Evolutionary conservation across 257 asterid genomes (phyloP).

Genomic region (Gardenia jasminoides): DNA sequence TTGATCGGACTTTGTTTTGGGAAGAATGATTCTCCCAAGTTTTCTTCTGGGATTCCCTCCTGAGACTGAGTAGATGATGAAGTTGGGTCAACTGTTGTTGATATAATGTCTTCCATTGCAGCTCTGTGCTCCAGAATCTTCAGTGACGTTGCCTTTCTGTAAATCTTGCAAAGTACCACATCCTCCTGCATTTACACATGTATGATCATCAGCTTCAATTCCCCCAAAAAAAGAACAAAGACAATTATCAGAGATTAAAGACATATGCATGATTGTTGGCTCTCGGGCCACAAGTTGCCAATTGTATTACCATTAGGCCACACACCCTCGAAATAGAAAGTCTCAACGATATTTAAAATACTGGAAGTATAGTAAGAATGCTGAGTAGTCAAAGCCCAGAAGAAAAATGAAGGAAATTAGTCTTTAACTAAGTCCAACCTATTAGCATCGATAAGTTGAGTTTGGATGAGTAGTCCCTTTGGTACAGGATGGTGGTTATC

Average conservation of each 20-base stretch:
- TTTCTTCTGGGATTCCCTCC: not conserved
- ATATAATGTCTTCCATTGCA: slow-evolving; percentile 43
- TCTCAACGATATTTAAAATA: no score
- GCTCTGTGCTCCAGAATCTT: slow-evolving; percentile 68
- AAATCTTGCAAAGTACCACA: slow-evolving; percentile 59
- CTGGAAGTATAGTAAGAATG: no score
- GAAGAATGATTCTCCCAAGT: not conserved
- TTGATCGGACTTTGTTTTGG: not conserved
- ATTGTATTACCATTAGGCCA: no score
- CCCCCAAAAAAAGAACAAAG: not conserved
- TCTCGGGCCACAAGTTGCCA: no score
- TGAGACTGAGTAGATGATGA: not conserved
- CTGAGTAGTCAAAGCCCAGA: no score
- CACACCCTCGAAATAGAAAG: no score
- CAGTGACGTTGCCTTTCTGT: slow-evolving; percentile 67
- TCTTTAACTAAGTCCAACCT: no score
- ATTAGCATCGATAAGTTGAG: no score
- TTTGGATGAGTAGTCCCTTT: slow-evolving; percentile 32
- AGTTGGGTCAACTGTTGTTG: not conserved
- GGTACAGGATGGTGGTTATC: slow-evolving; percentile 42
- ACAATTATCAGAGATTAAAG: not conserved
- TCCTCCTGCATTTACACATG: slow-evolving; percentile 40
- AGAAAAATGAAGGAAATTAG: no score
- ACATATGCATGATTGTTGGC: no score
- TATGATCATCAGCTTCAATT: not conserved